Percentiles rank a stretch among this genome's conserved stretches.
These are phyloP conservation scores for Ogataea nakhonphanomensis DNA, from an alignment of 805 yeast species.

Conservation along the genomic window DNA sequence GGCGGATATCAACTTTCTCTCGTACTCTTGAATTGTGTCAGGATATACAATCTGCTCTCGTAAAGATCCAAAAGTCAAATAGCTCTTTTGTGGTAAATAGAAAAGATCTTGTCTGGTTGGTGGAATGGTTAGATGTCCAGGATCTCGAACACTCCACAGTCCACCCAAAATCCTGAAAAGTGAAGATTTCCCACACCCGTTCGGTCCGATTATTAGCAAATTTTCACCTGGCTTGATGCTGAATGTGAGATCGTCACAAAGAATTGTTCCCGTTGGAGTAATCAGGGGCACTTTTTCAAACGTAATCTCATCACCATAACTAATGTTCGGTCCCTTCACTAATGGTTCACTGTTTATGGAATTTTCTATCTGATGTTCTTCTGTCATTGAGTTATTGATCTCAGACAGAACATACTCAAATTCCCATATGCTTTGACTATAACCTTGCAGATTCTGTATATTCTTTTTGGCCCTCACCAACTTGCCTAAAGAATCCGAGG, in stretches of 20 bases:
- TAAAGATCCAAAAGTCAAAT: slow-evolving; percentile 73
- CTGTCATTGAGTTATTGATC: slow-evolving; percentile 33
- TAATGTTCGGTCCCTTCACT: slow-evolving; percentile 33
- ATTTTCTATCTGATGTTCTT: slow-evolving; percentile 23
- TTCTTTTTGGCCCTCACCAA: slow-evolving; percentile 82
- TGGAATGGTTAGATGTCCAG: slow-evolving; percentile 61
- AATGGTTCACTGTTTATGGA: slow-evolving; percentile 22
- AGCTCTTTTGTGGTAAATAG: slow-evolving; percentile 91
- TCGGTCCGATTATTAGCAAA: slow-evolving; percentile 88
- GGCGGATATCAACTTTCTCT: slow-evolving; percentile 32
- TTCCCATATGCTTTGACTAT: slow-evolving; percentile 68
- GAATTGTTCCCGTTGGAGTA: slow-evolving; percentile 78
- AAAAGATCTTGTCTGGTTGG: slow-evolving; percentile 64
- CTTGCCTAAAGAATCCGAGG: slow-evolving; percentile 85
- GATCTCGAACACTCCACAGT: slow-evolving; percentile 74
- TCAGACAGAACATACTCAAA: slow-evolving; percentile 62
- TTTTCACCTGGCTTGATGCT: slow-evolving; percentile 79
- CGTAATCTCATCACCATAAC: slow-evolving; percentile 57
- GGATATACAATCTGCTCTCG: slow-evolving; percentile 91
- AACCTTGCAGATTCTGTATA: slow-evolving; percentile 79
- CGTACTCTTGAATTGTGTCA: slow-evolving; percentile 58
- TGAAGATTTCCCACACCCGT: slow-evolving; percentile 95
- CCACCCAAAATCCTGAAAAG: slow-evolving; percentile 89
- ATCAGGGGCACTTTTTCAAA: slow-evolving; percentile 76
- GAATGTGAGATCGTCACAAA: slow-evolving; percentile 65